Conservation (phyloP, 75 land plant genomes). For the Isoetes taiwanensis region DNA sequence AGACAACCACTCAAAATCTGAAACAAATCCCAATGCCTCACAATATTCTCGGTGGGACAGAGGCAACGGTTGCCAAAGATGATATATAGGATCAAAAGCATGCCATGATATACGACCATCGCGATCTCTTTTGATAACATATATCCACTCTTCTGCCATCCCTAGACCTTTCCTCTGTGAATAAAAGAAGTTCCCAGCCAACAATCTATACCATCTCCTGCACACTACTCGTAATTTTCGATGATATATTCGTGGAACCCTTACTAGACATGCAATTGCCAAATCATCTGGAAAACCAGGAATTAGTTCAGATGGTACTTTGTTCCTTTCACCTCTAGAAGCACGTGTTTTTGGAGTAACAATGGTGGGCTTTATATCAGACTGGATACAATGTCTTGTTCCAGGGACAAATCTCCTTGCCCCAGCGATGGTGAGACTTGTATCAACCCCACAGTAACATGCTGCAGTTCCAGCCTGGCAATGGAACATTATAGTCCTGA, state of each 20-base stretch:
- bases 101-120: conserved; percentile 65
- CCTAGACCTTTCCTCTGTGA: conserved; percentile 29
- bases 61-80: conserved; percentile 63
- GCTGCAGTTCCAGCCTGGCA: conserved; percentile 37
- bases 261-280: conserved; percentile 40
- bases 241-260: conserved; percentile 41
- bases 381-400: conserved; percentile 46
- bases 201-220: conserved; percentile 35
- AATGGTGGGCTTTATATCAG: conserved; percentile 46
- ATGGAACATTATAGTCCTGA: too few relatives aligned
- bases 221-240: conserved; percentile 43
- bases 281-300: conserved; percentile 68
- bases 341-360: conserved; percentile 23
- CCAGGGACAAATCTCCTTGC: conserved; percentile 61
- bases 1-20: conserved; percentile 66
- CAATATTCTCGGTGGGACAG: conserved; percentile 53
- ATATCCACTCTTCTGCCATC: conserved; percentile 47
- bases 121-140: conserved; percentile 44
- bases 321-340: conserved; percentile 32
- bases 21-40: conserved; percentile 60
- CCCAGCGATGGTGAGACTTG: conserved; percentile 41
- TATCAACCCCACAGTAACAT: conserved; percentile 45
- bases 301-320: conserved; percentile 39
- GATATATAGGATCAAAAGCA: conserved; percentile 53
- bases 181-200: conserved; percentile 36